Evolutionary conservation across 208 protist genomes (phyloP).

Genomic region (Zelonia costaricensis): DNA sequence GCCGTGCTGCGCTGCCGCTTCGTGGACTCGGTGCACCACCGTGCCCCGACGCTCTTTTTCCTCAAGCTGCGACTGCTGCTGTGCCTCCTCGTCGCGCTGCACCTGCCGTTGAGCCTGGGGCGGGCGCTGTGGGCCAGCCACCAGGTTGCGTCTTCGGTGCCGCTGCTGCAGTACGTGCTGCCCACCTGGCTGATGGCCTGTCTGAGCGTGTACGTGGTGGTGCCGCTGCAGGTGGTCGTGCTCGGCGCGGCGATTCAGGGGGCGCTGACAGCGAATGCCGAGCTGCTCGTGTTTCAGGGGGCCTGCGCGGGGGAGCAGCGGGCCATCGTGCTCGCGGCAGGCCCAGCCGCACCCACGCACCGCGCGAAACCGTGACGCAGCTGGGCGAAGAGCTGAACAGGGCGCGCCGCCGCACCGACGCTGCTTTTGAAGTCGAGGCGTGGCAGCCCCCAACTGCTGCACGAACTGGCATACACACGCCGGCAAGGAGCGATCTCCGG

Average conservation of each 20-base stretch:
- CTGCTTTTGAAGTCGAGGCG: no score
- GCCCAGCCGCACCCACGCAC: not conserved
- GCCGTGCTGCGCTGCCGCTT: conserved; percentile 19
- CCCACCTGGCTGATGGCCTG: conserved; percentile 11
- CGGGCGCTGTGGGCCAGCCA: conserved; percentile 1
- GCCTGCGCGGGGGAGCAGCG: conserved; percentile 26
- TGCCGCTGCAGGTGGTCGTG: conserved; percentile 6
- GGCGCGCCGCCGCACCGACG: no score
- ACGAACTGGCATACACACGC: no score
- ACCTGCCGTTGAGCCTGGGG: conserved; percentile 21
- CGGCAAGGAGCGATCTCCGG: no score
- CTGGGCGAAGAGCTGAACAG: no score
- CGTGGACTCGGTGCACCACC: conserved; percentile 11
- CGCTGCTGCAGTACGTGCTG: conserved; percentile 7
- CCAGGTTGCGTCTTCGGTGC: not conserved
- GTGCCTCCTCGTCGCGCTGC: conserved; percentile 28
- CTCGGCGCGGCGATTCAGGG: conserved; percentile 24
- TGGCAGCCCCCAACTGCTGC: no score
- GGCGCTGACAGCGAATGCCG: conserved; percentile 16
- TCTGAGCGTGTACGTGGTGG: conserved; percentile 21
- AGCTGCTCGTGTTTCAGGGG: conserved; percentile 20
- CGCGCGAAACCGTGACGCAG: no score
- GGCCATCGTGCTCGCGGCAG: conserved; percentile 13
- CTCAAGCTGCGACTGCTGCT: conserved; percentile 34
- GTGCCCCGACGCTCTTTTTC: conserved; percentile 22